A percentile compares a stretch with the other conserved stretches of the same genome.
Conservation (phyloP, 116 monocot genomes). For the Iris pallida region DNA sequence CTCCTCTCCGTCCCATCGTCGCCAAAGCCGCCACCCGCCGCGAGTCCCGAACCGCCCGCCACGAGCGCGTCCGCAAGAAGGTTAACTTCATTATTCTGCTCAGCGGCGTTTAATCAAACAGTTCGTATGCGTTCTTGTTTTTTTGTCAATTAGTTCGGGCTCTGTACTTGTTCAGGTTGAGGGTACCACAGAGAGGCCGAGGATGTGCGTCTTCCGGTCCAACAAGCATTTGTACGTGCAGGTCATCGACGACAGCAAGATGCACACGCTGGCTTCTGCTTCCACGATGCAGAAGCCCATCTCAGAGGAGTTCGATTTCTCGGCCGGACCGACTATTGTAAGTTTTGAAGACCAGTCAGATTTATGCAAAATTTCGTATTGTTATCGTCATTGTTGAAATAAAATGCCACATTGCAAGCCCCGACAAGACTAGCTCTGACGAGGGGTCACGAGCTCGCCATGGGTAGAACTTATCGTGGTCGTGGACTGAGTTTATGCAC, state of each 20-base stretch:
- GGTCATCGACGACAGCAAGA: slow-evolving; percentile 89
- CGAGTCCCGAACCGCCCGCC: slow-evolving; percentile 57
- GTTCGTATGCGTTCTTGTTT: neutral
- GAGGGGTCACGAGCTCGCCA: too few species aligned
- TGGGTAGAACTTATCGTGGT: too few species aligned
- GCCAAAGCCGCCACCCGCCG: slow-evolving; percentile 59
- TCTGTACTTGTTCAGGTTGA: slow-evolving; percentile 41
- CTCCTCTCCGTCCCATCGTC: slow-evolving; percentile 14
- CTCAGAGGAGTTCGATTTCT: slow-evolving; percentile 49
- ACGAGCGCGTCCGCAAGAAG: slow-evolving; percentile 76
- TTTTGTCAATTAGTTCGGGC: neutral
- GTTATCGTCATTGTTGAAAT: too few species aligned
- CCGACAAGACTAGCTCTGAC: too few species aligned
- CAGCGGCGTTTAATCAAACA: too few species aligned
- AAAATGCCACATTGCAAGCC: too few species aligned
- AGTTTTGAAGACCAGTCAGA: slow-evolving; percentile 10
- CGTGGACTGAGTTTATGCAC: too few species aligned
- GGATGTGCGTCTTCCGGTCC: slow-evolving; percentile 80
- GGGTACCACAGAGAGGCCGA: slow-evolving; percentile 88
- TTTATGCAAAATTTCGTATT: too few species aligned
- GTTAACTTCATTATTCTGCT: slow-evolving; percentile 9
- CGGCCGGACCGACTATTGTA: slow-evolving; percentile 82
- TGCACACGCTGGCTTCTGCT: slow-evolving; percentile 78
- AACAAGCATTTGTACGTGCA: slow-evolving; percentile 91
- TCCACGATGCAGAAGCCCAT: slow-evolving; percentile 91